Base-by-base conservation (phyloP, 176 grass and related monocot species). In the Carex myosuroides region DNA sequence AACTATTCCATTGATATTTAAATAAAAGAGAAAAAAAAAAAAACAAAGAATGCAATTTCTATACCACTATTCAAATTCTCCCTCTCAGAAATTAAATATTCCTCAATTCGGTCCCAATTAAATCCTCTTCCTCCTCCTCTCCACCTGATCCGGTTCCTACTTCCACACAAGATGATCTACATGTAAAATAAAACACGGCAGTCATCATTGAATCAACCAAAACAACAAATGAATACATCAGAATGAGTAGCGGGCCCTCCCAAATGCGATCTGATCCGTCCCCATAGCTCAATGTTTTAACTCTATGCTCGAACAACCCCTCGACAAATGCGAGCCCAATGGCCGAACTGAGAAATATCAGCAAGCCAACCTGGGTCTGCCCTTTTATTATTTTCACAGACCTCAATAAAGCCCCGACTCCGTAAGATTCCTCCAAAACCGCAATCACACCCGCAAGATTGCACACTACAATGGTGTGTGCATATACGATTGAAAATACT, bases 241-340 rank as follows among this genome's bases (percentile, higher is more conserved):
- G 84, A 32, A 98, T 88, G 37, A 98, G 85, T 71, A 98, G 85
- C 13, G 96, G 96, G 10, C 89, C 96, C 85, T 98, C 96, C 96
- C 96, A 98, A 52, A 98, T 89, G 58, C 96, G 79, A 3, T 93
- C 95, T 0, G 89, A 93, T 3, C 96, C 96, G 58, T 98, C 91
- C 4, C 96, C 96, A 48, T 95, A 95, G 83, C 96, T 95, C 75
- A 98, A 46, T 42, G 96, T 98, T 84, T 98, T 98, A 81, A 98
- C 96, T 70, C 96, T 90, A 79, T 98, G 96, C 88, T 98, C 96
- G 56, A 98, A 98, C 35, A 98, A 84, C 8, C 93, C 96, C 68
- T 95, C 91, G 13, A 95, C 93, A 17, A 98, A 95, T 17, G 91
- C 83, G 42, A 98, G 76, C 3, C 93, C 96, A 30, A 98, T 92